These are phyloP conservation scores for Aspergillus nidulans DNA, from an alignment of 495 filamentous ascomycete species.

Conservation along the genomic window DNA sequence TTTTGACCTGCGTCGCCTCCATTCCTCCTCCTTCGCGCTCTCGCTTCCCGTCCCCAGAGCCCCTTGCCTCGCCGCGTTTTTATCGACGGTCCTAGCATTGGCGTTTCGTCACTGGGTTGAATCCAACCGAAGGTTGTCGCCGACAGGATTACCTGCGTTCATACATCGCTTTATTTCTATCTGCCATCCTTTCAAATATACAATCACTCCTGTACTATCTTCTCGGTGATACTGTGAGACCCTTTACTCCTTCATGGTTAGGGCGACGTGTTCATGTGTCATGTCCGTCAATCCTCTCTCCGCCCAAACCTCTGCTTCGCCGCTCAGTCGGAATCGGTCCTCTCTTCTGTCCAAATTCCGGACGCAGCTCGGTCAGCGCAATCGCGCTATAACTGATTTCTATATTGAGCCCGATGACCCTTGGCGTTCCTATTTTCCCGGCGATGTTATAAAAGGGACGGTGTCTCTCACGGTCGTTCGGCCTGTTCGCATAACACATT, in stretches of 20 bases:
- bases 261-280: slow-evolving; percentile 34
- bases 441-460: slow-evolving; percentile 63
- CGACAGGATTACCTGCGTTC: background rate
- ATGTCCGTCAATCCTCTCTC: slow-evolving; percentile 44
- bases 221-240: slow-evolving; percentile 4
- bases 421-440: slow-evolving; percentile 75
- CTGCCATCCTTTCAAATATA: slow-evolving; percentile 1
- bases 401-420: slow-evolving; percentile 74
- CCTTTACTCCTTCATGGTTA: slow-evolving; percentile 31
- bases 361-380: slow-evolving; percentile 57
- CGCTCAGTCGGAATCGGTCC: slow-evolving; percentile 42
- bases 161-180: background rate
- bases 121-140: background rate
- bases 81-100: background rate
- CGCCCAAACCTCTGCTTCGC: slow-evolving; percentile 32
- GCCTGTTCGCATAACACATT: slow-evolving; percentile 81
- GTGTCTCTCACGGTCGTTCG: slow-evolving; percentile 79
- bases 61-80: slow-evolving; percentile 10
- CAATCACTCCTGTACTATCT: background rate
- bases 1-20: slow-evolving; percentile 11
- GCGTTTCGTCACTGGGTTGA: slow-evolving; percentile 9
- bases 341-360: slow-evolving; percentile 57
- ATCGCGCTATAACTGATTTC: slow-evolving; percentile 77
- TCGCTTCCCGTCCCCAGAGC: slow-evolving; percentile 5
- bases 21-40: slow-evolving; percentile 13